Base-by-base conservation (phyloP, 1,139 yeast species). In the Zhuliangozyma parablackwelliae region DNA sequence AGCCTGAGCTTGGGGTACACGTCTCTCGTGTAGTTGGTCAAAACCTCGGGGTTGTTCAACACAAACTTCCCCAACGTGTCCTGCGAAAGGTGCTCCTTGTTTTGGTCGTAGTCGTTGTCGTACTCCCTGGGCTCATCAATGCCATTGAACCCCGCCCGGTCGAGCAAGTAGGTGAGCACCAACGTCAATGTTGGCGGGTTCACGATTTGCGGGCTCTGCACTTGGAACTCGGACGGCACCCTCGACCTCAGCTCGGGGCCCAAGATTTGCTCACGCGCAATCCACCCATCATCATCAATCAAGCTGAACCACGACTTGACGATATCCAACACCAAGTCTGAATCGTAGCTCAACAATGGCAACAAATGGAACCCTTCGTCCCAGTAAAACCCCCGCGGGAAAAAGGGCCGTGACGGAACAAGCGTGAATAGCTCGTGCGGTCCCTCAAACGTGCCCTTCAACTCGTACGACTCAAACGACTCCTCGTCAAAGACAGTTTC, bases 331-430 rank as follows among this genome's bases (percentile, higher is more conserved):
- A 82, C 88, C 32, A 92, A 66, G 53, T 89, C 96, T 8, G 88
- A 75, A 57, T 92, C 98, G 56, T 83, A 90, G 36, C 83, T 82
- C 46, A 87, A 60, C 28, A 92, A 66, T 3, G 96, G 96, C 29
- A 90, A 67, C 44, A 92, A 68, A 57, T 92, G 96, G 61, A 92
- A 92, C 0, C 99, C 99, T 62, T 94, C 98, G 59, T 94, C 99
- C 99, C 99, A 92, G 54, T 87, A 87, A 54, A 92, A 92, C 0
- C 99, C 99, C 45, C 98, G 73, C 7, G 98, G 97, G 61, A 92
- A 92, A 52, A 87, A 87, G 0, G 96, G 89, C 39, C 98, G 72
- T 33, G 96, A 87, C 2, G 98, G 98, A 25, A 89, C 95, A 31
- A 88, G 69, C 0, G 95, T 78, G 50, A 89, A 86, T 28, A 94